A percentile compares a stretch with the other conserved stretches of the same genome.
These are phyloP conservation scores for Calophaca sinica DNA, from an alignment of 306 rosid genomes.

Conservation along the genomic window DNA sequence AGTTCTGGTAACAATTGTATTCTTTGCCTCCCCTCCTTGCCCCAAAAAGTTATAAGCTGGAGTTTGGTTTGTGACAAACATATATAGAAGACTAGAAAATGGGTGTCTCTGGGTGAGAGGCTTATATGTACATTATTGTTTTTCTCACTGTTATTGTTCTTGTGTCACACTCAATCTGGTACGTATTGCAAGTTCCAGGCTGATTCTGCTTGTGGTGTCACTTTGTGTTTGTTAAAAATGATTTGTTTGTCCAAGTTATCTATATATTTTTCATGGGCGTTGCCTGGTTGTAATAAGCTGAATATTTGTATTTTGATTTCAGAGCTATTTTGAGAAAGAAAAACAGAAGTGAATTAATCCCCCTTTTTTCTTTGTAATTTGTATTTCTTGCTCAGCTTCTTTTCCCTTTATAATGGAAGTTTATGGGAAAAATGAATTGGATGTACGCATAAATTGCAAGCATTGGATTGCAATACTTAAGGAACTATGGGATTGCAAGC, in stretches of 20 bases:
- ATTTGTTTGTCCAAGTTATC: conserved; percentile 49
- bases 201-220: conserved; percentile 57
- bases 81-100: conserved; percentile 38
- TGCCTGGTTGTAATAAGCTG: conserved; percentile 23
- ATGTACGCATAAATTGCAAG: no score
- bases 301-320: conserved; percentile 21
- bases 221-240: conserved; percentile 53
- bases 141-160: conserved; percentile 38
- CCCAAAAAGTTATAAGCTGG: conserved; percentile 24
- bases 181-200: conserved; percentile 43
- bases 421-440: not conserved
- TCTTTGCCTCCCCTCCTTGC: conserved; percentile 39
- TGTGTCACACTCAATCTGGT: conserved; percentile 30
- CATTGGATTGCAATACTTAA: no score
- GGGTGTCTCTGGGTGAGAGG: conserved; percentile 50
- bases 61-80: conserved; percentile 44
- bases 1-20: conserved; percentile 44
- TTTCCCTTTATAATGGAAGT: not conserved
- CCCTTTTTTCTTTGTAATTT: not conserved
- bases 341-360: not conserved
- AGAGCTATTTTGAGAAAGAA: not conserved
- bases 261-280: conserved; percentile 33
- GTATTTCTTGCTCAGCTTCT: not conserved
- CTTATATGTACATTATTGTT: conserved; percentile 58
- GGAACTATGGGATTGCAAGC: no score